Conservation (phyloP, 495 filamentous ascomycete genomes). For the Friedmanniomyces simplex region DNA sequence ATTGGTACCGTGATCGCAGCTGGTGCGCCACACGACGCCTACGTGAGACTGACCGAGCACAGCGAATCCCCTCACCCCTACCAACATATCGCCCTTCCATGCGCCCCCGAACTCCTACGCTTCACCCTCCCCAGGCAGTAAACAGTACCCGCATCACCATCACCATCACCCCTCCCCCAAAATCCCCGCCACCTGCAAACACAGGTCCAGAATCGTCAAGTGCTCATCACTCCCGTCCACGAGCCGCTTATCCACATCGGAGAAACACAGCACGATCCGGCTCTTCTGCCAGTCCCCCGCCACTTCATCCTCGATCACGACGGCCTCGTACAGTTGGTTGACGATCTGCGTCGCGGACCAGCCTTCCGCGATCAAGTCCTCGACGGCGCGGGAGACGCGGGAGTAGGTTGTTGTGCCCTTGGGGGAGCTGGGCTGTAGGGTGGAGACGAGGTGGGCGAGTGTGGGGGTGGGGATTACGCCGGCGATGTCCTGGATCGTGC, state of each 20-base stretch:
- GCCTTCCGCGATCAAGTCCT: slow-evolving; percentile 88
- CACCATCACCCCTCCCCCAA: slow-evolving; percentile 37
- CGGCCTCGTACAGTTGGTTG: slow-evolving; percentile 70
- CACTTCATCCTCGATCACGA: slow-evolving; percentile 67
- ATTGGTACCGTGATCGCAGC: too few relatives aligned
- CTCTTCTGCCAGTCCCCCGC: slow-evolving; percentile 80
- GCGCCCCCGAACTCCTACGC: too few relatives aligned
- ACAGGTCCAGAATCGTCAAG: slow-evolving; percentile 74
- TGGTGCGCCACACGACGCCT: too few relatives aligned
- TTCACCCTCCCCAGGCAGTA: too few relatives aligned
- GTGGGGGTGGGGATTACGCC: slow-evolving; percentile 75
- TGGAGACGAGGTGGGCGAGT: slow-evolving; percentile 57
- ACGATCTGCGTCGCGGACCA: slow-evolving; percentile 95
- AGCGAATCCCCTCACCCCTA: too few relatives aligned
- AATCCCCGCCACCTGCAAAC: slow-evolving; percentile 68
- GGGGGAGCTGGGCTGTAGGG: slow-evolving; percentile 57
- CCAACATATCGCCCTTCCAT: too few relatives aligned
- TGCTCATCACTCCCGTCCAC: slow-evolving; percentile 99
- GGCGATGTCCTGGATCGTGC: slow-evolving; percentile 85
- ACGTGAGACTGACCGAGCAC: too few relatives aligned
- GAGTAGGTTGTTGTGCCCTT: slow-evolving; percentile 56
- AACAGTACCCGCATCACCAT: not conserved
- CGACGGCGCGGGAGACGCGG: slow-evolving; percentile 63
- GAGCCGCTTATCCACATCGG: slow-evolving; percentile 83
- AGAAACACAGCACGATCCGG: slow-evolving; percentile 79